phyloP scores from a whole-genome alignment of 768 basidiomycete species.

The Tubosaeta sp. region DNA sequence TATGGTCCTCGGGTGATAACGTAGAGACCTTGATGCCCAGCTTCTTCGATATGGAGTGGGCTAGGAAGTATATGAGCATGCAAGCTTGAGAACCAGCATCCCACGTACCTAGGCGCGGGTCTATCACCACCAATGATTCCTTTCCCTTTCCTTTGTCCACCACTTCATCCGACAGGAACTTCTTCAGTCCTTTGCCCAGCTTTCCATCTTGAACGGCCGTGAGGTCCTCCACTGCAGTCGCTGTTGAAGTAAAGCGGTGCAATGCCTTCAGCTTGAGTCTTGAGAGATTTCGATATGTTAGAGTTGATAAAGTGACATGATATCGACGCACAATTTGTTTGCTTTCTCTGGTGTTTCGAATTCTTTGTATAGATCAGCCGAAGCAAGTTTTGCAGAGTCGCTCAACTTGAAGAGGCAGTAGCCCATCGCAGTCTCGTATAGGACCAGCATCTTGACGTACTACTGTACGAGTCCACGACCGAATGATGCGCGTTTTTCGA shows the following conservation, averaged over 20 bases:
- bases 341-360: slow-evolving; percentile 92
- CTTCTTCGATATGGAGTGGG: slow-evolving; percentile 87
- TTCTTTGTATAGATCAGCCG: slow-evolving; percentile 84
- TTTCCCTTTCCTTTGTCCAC: slow-evolving; percentile 89
- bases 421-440: slow-evolving; percentile 94
- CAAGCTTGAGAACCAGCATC: background rate
- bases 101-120: slow-evolving; percentile 80
- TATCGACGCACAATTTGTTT: slow-evolving; percentile 74
- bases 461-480: background rate
- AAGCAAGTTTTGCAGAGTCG: slow-evolving; percentile 81
- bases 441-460: slow-evolving; percentile 71
- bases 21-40: slow-evolving; percentile 81
- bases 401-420: slow-evolving; percentile 98
- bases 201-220: slow-evolving; percentile 91
- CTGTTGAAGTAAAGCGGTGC: slow-evolving; percentile 96
- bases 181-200: slow-evolving; percentile 86
- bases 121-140: slow-evolving; percentile 80
- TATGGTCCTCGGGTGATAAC: slow-evolving; percentile 51
- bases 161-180: slow-evolving; percentile 85
- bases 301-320: slow-evolving; percentile 9
- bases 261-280: slow-evolving; percentile 93
- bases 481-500: slow-evolving; percentile 24
- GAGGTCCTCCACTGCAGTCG: slow-evolving; percentile 94
- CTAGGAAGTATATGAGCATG: slow-evolving; percentile 35
- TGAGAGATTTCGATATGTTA: slow-evolving; percentile 6